These are phyloP conservation scores for Acanthamoeba quina DNA, from an alignment of 208 protist species.

Conservation along the genomic window DNA sequence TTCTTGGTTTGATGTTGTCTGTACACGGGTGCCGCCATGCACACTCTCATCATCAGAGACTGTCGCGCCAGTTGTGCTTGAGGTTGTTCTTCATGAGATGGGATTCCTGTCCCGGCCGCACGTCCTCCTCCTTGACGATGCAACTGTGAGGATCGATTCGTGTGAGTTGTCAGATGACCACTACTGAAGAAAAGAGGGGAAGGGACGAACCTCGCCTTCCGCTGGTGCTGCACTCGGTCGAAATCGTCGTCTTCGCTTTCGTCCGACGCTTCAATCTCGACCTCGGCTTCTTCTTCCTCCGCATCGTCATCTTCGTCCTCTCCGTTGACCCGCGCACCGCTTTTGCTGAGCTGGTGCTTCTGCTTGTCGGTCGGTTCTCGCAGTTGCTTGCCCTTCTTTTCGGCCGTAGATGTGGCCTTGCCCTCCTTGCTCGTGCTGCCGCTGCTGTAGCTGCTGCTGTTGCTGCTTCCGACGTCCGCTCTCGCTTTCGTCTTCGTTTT, in stretches of 20 bases:
- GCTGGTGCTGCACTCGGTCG: background rate
- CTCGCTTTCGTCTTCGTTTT: background rate
- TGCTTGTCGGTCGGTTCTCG: background rate
- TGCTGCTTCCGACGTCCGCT: background rate
- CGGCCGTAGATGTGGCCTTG: background rate
- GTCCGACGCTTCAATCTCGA: background rate
- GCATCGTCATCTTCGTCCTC: background rate
- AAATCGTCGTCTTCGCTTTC: background rate
- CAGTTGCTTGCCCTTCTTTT: background rate
- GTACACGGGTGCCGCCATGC: too few relatives aligned
- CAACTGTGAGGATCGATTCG: background rate
- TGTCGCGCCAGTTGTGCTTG: slow-evolving; percentile 27
- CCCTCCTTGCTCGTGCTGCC: background rate
- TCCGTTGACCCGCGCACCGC: background rate
- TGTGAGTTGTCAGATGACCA: too few relatives aligned
- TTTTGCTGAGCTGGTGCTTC: background rate
- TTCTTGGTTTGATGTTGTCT: too few relatives aligned
- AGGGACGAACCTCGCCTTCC: background rate
- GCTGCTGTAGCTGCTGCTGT: background rate
- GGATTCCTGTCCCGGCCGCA: background rate
- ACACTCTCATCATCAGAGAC: background rate
- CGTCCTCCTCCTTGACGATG: background rate
- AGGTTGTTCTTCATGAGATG: background rate
- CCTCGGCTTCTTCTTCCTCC: background rate
- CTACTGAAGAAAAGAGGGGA: background rate